Percentiles rank a stretch among this genome's conserved stretches.
Conservation (phyloP, 208 protist genomes). For the Wallacemonas sp. region DNA sequence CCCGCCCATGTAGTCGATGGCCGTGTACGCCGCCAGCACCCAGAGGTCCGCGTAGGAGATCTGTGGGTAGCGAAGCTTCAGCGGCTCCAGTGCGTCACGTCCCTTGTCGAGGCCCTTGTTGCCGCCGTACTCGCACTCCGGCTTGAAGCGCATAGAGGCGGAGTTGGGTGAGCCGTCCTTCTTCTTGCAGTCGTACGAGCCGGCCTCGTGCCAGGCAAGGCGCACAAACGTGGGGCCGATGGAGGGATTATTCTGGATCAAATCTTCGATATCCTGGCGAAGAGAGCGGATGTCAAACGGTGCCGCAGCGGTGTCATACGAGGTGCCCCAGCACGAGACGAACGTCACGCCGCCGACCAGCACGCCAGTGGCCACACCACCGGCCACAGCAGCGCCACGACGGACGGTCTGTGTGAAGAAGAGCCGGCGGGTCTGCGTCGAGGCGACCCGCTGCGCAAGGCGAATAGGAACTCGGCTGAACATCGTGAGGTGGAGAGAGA, state of each 20-base stretch:
- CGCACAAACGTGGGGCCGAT: conserved; percentile 67
- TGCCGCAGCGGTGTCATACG: conserved; percentile 6
- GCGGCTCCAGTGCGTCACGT: conserved; percentile 72
- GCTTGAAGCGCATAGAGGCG: conserved; percentile 77
- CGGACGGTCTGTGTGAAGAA: neutral
- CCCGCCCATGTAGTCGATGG: conserved; percentile 92
- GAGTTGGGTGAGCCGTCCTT: conserved; percentile 68
- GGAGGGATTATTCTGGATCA: conserved; percentile 33
- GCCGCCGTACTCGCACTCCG: conserved; percentile 70
- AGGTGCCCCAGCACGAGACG: conserved; percentile 31
- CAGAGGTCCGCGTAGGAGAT: conserved; percentile 94
- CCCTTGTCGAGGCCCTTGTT: conserved; percentile 90
- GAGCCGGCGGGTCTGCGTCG: neutral
- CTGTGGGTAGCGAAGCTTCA: conserved; percentile 82
- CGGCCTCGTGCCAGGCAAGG: conserved; percentile 81
- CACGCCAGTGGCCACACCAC: conserved; percentile 35
- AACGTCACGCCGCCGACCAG: conserved; percentile 39
- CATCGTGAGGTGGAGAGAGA: conserved; percentile 4
- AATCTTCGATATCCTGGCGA: conserved; percentile 30
- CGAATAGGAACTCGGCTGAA: conserved; percentile 19
- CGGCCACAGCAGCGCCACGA: conserved; percentile 25
- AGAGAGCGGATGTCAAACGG: conserved; percentile 34
- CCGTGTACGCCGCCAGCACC: conserved; percentile 86
- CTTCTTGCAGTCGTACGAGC: conserved; percentile 60
- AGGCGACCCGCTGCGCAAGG: conserved; percentile 18